These are phyloP conservation scores for Sistotremastrum niveocremeum DNA, from an alignment of 768 basidiomycete genomes.

Conservation along the genomic window DNA sequence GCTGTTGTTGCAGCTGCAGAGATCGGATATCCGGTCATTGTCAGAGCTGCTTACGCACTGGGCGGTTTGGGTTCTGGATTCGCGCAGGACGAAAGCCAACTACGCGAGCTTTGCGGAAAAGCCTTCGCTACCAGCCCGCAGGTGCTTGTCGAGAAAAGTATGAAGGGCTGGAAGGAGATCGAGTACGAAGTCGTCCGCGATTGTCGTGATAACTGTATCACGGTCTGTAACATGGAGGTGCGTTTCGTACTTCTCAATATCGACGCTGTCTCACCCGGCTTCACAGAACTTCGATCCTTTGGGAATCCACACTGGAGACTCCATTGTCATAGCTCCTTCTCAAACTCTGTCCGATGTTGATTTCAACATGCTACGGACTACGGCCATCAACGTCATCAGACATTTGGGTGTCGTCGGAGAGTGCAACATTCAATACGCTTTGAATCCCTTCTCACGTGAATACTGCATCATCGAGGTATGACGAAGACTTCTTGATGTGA, in stretches of 20 bases:
- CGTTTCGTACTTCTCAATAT: slow-evolving; percentile 14
- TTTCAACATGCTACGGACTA: slow-evolving; percentile 97
- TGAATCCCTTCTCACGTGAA: slow-evolving; percentile 88
- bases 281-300: slow-evolving; percentile 94
- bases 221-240: slow-evolving; percentile 99
- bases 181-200: slow-evolving; percentile 99
- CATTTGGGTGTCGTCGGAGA: slow-evolving; percentile 96
- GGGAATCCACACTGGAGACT: slow-evolving; percentile 97
- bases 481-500: slow-evolving; percentile 7
- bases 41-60: slow-evolving; percentile 91
- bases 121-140: slow-evolving; percentile 97
- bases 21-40: slow-evolving; percentile 93
- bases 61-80: slow-evolving; percentile 95
- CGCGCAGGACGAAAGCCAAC: slow-evolving; percentile 85
- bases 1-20: slow-evolving; percentile 66
- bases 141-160: slow-evolving; percentile 96
- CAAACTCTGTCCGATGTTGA: slow-evolving; percentile 98
- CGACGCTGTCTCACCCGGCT: background rate
- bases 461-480: slow-evolving; percentile 95
- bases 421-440: slow-evolving; percentile 98
- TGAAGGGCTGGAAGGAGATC: slow-evolving; percentile 99
- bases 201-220: slow-evolving; percentile 96
- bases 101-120: slow-evolving; percentile 78
- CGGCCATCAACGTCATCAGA: slow-evolving; percentile 97
- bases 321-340: slow-evolving; percentile 94